Base-by-base conservation (phyloP, 2,329 filamentous ascomycete species). In the Venturia effusa region DNA sequence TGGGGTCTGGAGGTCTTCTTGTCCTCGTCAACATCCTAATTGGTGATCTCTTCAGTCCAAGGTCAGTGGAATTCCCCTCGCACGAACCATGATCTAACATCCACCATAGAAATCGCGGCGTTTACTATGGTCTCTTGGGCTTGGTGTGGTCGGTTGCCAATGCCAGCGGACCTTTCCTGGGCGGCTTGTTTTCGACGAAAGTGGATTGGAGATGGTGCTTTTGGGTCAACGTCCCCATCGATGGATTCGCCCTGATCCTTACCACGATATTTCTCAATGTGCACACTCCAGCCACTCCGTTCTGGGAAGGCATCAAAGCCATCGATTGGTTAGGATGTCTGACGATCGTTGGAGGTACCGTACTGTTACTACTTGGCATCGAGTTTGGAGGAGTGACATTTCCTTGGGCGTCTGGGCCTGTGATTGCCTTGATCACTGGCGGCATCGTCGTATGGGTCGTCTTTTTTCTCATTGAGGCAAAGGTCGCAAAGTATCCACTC, bases 301-400 rank as follows among this genome's bases (percentile, higher is more conserved):
- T 83, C 8, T 19, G 70, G 3, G 70, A 78, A 1, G 81, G 81
- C 5, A 41, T 90, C 7, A 83, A 83, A 66, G 84, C 84, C 0
- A 84, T 87, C 65, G 84, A 87, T 72, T 88, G 84, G 84, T 68
- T 83, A 5, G 88, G 88, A 0, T 84, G 82, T 1, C 62, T 88
- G 15, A 77, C 82, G 37, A 84, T 95, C 71, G 82, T 92, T 27
- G 88, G 88, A 54, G 90, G 88, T 22, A 92, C 89, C 0, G 79
- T 95, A 27, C 93, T 96, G 89, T 81, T 96, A 67, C 83, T 96
- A 4, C 84, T 96, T 48, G 92, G 90, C 0, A 83, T 96, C 15
- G 88, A 95, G 71, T 90, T 92, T 66, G 92, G 92, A 63, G 91
- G 90, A 59, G 83, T 91, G 61, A 80, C 81, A 30, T 84, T 84